Evolutionary conservation across 2,329 filamentous ascomycete species (phyloP).

Genomic region (Botryotinia calthae): DNA sequence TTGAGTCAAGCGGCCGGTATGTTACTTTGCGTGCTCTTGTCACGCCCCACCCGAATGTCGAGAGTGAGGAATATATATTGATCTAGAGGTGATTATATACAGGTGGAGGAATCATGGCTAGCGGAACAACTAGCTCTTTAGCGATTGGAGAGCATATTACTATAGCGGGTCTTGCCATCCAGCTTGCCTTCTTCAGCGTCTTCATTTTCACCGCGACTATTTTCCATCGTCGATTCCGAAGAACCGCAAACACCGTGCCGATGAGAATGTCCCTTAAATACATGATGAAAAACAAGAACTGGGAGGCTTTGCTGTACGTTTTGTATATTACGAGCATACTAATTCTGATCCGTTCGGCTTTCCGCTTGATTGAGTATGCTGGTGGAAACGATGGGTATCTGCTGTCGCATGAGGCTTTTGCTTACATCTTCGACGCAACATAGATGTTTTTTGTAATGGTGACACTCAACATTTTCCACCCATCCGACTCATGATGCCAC

Average conservation of each 20-base stretch:
- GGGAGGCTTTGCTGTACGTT: slow-evolving; percentile 39
- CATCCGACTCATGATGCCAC: slow-evolving; percentile 18
- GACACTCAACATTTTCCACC: slow-evolving; percentile 39
- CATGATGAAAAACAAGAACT: slow-evolving; percentile 8
- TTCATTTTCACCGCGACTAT: slow-evolving; percentile 41
- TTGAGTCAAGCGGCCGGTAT: slow-evolving; percentile 2
- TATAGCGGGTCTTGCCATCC: slow-evolving; percentile 47
- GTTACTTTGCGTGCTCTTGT: background rate
- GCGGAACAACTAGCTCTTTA: slow-evolving; percentile 35
- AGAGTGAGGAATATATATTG: background rate
- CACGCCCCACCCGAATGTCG: too few species aligned
- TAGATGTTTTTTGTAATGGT: slow-evolving; percentile 43
- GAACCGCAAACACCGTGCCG: slow-evolving; percentile 2
- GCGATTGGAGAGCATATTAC: slow-evolving; percentile 43
- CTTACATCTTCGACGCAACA: slow-evolving; percentile 47
- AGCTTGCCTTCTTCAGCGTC: slow-evolving; percentile 49
- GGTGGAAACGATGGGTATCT: slow-evolving; percentile 46
- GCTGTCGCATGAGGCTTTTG: slow-evolving; percentile 44
- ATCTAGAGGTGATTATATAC: background rate
- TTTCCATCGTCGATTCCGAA: slow-evolving; percentile 17
- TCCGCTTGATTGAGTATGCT: slow-evolving; percentile 48
- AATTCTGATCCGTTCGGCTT: slow-evolving; percentile 48
- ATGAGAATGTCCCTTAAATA: background rate
- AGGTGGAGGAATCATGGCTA: slow-evolving; percentile 23
- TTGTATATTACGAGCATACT: slow-evolving; percentile 44